Evolutionary conservation across 2,329 filamentous ascomycete species (phyloP).

Genomic region (Lasiodiplodia sp.): DNA sequence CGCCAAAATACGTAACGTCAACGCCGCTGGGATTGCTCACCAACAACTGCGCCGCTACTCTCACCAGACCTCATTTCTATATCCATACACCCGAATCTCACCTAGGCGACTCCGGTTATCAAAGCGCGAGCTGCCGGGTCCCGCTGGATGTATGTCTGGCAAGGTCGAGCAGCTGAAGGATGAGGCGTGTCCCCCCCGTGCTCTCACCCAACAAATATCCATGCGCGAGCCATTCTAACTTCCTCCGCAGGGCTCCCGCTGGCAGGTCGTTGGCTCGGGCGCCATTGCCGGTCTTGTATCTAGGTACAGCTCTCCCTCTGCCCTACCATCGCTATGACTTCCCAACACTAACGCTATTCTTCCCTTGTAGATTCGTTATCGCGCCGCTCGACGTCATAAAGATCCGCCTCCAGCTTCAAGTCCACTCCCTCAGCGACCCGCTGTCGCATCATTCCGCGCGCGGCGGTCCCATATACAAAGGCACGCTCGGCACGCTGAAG

Average conservation of each 20-base stretch:
- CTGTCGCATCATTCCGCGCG: constrained; percentile 58
- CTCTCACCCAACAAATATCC: constrained; percentile 15
- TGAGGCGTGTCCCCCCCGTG: constrained; percentile 59
- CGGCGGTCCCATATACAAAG: constrained; percentile 68
- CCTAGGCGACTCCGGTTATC: constrained; percentile 34
- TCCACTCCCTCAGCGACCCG: constrained; percentile 81
- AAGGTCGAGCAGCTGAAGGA: constrained; percentile 70
- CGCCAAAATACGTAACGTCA: constrained; percentile 1
- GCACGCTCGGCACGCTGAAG: constrained; percentile 76
- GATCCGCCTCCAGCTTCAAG: constrained; percentile 94
- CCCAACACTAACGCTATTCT: constrained; percentile 6
- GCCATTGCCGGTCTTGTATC: constrained; percentile 84
- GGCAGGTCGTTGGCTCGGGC: constrained; percentile 71
- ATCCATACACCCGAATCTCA: background rate
- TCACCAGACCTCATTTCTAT: background rate
- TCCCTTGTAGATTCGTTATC: constrained; percentile 78
- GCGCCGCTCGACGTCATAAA: constrained; percentile 97
- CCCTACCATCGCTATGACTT: constrained; percentile 31
- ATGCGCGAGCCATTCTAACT: constrained; percentile 31
- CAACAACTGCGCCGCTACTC: constrained; percentile 8
- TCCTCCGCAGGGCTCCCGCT: constrained; percentile 65
- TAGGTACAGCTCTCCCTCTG: constrained; percentile 61
- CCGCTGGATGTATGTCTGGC: constrained; percentile 66
- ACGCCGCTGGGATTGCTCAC: background rate
- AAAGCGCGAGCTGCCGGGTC: constrained; percentile 32